Evolutionary conservation across 805 yeast species (phyloP), one percentile per base, ranked within the genome.

Genomic region (Hanseniaspora meyeri): DNA sequence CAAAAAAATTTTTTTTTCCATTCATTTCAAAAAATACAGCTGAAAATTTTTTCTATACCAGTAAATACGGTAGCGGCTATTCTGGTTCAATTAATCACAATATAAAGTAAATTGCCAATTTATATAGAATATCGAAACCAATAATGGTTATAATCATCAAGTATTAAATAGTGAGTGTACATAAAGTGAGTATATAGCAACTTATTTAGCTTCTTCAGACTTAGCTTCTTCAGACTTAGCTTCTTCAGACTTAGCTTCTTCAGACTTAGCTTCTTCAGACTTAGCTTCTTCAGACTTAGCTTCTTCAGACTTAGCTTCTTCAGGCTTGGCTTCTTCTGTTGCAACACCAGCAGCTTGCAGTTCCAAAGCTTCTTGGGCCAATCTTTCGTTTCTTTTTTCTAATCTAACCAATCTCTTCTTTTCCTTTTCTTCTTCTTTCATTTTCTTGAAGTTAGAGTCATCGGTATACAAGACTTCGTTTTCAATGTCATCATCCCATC

Each of bases 401-500:
- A 40, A 46, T 42, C 49, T 47, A 8, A 54, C 39, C 31, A 49
- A 48, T 40, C 60, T 59, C 43, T 57, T 60, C 45, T 53, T 49
- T 36, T 46, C 56, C 43, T 57, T 61, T 51, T 63, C 61, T 62
- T 47, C 49, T 57, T 17, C 55, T 57, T 24, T 57, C 59, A 32
- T 58, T 43, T 47, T 57, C 62, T 56, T 58, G 59, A 71, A 72
- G 51, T 52, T 37, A 12, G 51, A 45, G 11, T 52, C 57, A 20
- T 74, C 76, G 59, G 71, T 37, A n/a, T 50, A 56, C 11, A 56
- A 49, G 31, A 50, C 48, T 38, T 43, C 58, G 20, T 56, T 50
- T 49, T 50, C 51, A 72, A 36, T 71, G 66, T 59, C 71, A 66
- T 55, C 61, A 66, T 59, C 67, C 70, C 27, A 64, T 65, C 52